phyloP scores from a whole-genome alignment of 2,329 filamentous ascomycete genomes.

The Xylariaceae sp. region DNA sequence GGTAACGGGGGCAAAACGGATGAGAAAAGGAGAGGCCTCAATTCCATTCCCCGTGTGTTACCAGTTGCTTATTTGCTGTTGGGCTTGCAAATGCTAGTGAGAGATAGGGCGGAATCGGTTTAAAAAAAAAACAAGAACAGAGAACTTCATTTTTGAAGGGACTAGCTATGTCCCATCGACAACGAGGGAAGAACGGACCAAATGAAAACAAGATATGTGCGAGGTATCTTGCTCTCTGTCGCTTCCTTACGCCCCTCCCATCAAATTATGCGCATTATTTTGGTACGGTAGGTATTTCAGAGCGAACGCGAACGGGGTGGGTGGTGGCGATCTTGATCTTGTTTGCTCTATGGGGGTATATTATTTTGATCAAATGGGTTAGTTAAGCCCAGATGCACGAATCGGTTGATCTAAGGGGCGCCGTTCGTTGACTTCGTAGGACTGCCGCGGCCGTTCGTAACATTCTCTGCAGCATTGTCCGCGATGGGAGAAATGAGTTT shows the following conservation, averaged over 20 bases:
- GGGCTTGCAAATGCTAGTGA: not conserved
- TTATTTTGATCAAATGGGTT: not conserved
- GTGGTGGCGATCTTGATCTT: not conserved
- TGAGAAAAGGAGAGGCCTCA: not conserved
- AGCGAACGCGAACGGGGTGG: not conserved
- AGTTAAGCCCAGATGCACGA: not conserved
- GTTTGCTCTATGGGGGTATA: not conserved
- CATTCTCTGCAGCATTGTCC: constrained; percentile 28
- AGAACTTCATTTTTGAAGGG: not conserved
- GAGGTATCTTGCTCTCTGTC: not conserved
- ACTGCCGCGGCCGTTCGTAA: constrained; percentile 29
- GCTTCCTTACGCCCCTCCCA: constrained; percentile 1
- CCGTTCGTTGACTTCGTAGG: constrained; percentile 29
- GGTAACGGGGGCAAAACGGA: not conserved
- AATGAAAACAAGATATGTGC: not conserved
- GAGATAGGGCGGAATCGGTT: not conserved
- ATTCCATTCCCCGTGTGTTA: not conserved
- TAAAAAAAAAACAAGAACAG: not conserved
- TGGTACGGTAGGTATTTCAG: constrained; percentile 10
- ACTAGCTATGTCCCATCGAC: not conserved
- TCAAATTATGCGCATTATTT: constrained; percentile 12
- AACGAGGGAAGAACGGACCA: not conserved
- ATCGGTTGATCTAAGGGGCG: constrained; percentile 9
- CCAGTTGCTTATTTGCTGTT: not conserved
- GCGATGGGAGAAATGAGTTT: constrained; percentile 52